A percentile compares a stretch with the other conserved stretches of the same genome.
phyloP scores from a whole-genome alignment of 352 stramenopile genomes.

The Blastocystis sp. region DNA sequence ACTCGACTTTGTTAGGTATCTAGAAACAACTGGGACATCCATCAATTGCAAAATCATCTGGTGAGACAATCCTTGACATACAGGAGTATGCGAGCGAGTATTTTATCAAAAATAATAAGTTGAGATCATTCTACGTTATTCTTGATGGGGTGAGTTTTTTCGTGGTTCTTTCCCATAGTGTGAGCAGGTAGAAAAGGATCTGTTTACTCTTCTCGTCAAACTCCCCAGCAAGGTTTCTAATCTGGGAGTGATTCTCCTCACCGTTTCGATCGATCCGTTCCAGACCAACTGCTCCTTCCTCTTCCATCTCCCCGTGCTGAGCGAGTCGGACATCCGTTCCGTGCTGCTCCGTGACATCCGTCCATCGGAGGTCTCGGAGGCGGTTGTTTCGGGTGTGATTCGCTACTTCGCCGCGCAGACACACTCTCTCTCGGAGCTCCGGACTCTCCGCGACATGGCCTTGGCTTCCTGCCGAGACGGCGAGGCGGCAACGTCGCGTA shows the following conservation, averaged over 20 bases:
- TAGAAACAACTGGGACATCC: background rate
- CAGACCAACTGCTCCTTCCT: background rate
- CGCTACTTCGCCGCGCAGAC: constrained; percentile 27
- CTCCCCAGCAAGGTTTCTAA: background rate
- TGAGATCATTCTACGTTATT: background rate
- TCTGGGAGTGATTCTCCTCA: constrained; percentile 23
- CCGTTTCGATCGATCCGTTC: constrained; percentile 5
- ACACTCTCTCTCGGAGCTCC: constrained; percentile 36
- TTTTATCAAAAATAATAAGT: background rate
- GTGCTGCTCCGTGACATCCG: background rate
- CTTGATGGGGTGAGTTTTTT: background rate
- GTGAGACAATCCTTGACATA: constrained; percentile 19
- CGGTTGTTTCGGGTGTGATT: background rate
- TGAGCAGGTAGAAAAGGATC: background rate
- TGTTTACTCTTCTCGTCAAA: background rate
- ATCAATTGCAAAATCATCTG: background rate
- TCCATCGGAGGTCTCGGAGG: background rate
- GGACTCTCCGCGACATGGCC: background rate
- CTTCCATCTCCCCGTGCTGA: constrained; percentile 16
- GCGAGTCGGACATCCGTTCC: background rate
- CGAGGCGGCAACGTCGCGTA: background rate
- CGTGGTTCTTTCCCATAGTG: background rate
- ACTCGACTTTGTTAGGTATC: background rate
- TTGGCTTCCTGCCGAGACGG: background rate
- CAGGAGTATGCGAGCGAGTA: background rate